phyloP scores from a whole-genome alignment of 805 yeast species.

The Phaffomyces antillensis region DNA sequence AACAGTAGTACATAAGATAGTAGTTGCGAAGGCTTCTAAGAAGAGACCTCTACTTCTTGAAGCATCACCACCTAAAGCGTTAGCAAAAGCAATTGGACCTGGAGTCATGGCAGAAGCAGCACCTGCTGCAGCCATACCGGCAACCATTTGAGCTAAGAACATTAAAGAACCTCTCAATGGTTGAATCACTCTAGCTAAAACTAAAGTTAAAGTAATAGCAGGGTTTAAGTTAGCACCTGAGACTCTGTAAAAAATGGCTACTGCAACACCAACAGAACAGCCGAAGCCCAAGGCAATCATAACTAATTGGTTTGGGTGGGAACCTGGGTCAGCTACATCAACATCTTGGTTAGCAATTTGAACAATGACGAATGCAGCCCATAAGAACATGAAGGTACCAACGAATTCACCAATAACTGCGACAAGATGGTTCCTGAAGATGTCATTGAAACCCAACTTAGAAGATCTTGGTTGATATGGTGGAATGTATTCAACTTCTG shows the following conservation, averaged over 20 bases:
- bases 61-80: conserved; percentile 63
- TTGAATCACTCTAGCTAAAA: conserved; percentile 66
- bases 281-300: conserved; percentile 88
- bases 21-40: conserved; percentile 76
- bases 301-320: conserved; percentile 60
- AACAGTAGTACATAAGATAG: conserved; percentile 67
- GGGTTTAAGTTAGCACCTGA: conserved; percentile 92
- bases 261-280: conserved; percentile 71
- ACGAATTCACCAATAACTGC: conserved; percentile 76
- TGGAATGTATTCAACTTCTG: conserved; percentile 31
- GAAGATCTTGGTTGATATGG: conserved; percentile 29
- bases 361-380: conserved; percentile 78
- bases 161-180: conserved; percentile 63
- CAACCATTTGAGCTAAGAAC: conserved; percentile 65
- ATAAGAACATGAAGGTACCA: conserved; percentile 80
- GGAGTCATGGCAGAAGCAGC: conserved; percentile 84
- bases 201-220: conserved; percentile 70
- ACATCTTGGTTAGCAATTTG: conserved; percentile 68
- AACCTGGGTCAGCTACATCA: conserved; percentile 28
- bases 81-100: conserved; percentile 65
- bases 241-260: conserved; percentile 60
- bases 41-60: conserved; percentile 72
- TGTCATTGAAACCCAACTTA: conserved; percentile 30
- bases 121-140: conserved; percentile 90
- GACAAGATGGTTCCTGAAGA: conserved; percentile 51